Base-by-base conservation (phyloP, 2,329 filamentous ascomycete genomes). In the Bimuria novae-zelandiae region DNA sequence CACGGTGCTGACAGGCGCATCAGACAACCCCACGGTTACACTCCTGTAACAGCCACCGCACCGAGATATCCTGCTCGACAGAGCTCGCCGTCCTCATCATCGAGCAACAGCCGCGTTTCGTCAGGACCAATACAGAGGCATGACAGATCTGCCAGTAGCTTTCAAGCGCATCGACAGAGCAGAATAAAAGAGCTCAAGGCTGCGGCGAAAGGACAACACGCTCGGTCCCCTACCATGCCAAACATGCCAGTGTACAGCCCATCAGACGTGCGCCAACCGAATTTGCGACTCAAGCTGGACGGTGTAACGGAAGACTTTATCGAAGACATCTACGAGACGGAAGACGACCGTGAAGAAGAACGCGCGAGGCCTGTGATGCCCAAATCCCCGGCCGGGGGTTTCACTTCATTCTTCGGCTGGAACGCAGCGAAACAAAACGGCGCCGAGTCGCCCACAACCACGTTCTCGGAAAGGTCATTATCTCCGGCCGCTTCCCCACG, bases 341-440 rank as follows among this genome's bases (percentile, higher is more conserved):
- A 67, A 36, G 63, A 66, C 43, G 64, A 69, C n/a, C 56, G 56
- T 16, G 50, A 55, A 25, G 43, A 56, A 43, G 43, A 56, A 23
- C 41, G 22, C 14, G 52, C 53, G 47, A 63, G 65, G 23, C 60
- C 60, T 23, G 70, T 65, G 45, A 73, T 75, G 54, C 74, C 76
- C 14, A 78, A 76, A 56, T 78, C 77, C 17, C 77, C 77, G 5
- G 72, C 63, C 16, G 79, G 77, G 51, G 85, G 83, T 52, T 80
- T 89, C 63, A 83, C 82, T 39, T 85, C 83, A 12, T 86, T 89
- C 71, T 89, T 89, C 63, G 83, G 84, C 55, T 88, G 86, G 83
- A 86, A 84, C 57, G 80, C 78, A 19, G 74, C 77, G 23, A 76
- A 79, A 41, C 80, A 82, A 52, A 69, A 66, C 51, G 79, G 80